Conservation (phyloP, 2,329 filamentous ascomycete genomes). For the Didymella exigua region DNA sequence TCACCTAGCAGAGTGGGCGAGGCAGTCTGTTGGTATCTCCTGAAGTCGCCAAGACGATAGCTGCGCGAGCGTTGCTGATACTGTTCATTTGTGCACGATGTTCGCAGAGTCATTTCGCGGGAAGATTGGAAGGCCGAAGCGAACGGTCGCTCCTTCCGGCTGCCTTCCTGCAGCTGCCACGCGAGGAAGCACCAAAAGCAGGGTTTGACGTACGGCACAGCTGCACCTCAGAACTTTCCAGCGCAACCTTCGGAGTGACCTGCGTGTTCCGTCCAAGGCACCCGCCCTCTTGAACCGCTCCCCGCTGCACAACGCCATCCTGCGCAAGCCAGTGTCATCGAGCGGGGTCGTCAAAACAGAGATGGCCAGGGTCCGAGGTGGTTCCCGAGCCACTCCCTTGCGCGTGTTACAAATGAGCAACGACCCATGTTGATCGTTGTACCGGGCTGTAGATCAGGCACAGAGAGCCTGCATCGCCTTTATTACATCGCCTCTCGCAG, state of each 20-base stretch:
- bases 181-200: constrained; percentile 5
- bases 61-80: constrained; percentile 1
- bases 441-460: constrained; percentile 12
- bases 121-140: not conserved
- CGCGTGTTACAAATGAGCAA: constrained; percentile 3
- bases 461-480: not conserved
- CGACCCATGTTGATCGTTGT: constrained; percentile 4
- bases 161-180: constrained; percentile 11
- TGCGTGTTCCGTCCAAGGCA: not conserved
- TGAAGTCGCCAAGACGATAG: not conserved
- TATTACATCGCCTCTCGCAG: constrained; percentile 5
- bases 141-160: constrained; percentile 4
- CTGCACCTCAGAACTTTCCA: constrained; percentile 2
- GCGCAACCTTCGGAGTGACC: not conserved
- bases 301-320: not conserved
- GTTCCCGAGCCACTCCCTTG: constrained; percentile 1
- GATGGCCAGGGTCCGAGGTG: constrained; percentile 2
- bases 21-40: not conserved
- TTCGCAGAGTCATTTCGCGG: not conserved
- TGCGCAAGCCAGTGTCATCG: not conserved
- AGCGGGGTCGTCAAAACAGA: constrained; percentile 9
- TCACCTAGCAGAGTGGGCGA: constrained; percentile 4
- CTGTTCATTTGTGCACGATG: not conserved
- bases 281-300: not conserved
- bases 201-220: constrained; percentile 4